Evolutionary conservation across 352 stramenopile genomes (phyloP).

Genomic region (Phytophthora ramorum): DNA sequence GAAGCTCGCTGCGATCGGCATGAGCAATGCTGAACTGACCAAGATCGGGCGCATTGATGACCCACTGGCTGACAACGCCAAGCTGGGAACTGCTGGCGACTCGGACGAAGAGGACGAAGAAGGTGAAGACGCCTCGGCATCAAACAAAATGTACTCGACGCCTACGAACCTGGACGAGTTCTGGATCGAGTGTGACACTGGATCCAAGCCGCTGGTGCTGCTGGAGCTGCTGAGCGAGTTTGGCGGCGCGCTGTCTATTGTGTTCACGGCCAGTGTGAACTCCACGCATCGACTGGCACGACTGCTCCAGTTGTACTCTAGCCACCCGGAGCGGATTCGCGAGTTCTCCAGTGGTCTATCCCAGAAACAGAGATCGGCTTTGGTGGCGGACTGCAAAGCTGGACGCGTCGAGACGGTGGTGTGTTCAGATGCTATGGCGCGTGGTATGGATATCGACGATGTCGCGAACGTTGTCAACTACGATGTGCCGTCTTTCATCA

Average conservation of each 20-base stretch:
- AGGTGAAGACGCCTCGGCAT: slow-evolving; percentile 17
- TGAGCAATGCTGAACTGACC: slow-evolving; percentile 96
- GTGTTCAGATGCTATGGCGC: slow-evolving; percentile 93
- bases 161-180: slow-evolving; percentile 86
- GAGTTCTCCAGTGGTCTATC: slow-evolving; percentile 87
- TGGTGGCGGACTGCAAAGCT: slow-evolving; percentile 83
- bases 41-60: slow-evolving; percentile 78
- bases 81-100: slow-evolving; percentile 48
- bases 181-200: slow-evolving; percentile 93
- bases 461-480: slow-evolving; percentile 96
- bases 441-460: slow-evolving; percentile 94
- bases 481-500: slow-evolving; percentile 91
- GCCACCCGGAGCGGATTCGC: slow-evolving; percentile 61
- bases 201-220: slow-evolving; percentile 96
- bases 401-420: slow-evolving; percentile 82
- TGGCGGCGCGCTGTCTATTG: slow-evolving; percentile 84
- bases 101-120: slow-evolving; percentile 39
- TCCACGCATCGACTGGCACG: slow-evolving; percentile 95
- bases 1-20: slow-evolving; percentile 94
- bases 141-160: slow-evolving; percentile 78
- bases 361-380: slow-evolving; percentile 77
- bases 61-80: slow-evolving; percentile 69
- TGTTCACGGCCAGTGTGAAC: slow-evolving; percentile 97
- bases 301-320: slow-evolving; percentile 91
- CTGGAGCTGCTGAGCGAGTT: slow-evolving; percentile 92